Evolutionary conservation across 2,329 filamentous ascomycete genomes (phyloP).

Genomic region (Xylariaceae sp.): DNA sequence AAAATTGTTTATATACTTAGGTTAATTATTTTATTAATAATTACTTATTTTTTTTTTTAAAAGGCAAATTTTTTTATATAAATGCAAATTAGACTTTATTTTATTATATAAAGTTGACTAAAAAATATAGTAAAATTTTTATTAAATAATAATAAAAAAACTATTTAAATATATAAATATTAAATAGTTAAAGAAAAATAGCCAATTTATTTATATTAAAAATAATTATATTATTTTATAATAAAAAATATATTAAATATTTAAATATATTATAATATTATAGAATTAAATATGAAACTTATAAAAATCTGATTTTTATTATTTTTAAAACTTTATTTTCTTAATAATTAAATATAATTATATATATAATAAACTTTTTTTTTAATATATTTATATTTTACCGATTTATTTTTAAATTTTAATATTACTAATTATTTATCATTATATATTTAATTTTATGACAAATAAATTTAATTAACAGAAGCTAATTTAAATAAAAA

Average conservation of each 20-base stretch:
- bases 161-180: not conserved
- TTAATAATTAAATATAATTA: too few species aligned
- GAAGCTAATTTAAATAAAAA: too few species aligned
- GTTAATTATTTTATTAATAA: not conserved
- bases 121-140: not conserved
- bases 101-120: not conserved
- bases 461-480: too few species aligned
- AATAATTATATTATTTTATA: slow-evolving; percentile 2
- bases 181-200: slow-evolving; percentile 3
- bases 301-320: too few species aligned
- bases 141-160: slow-evolving; percentile 1
- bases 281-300: too few species aligned
- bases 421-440: too few species aligned
- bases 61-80: not conserved
- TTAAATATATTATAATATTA: slow-evolving; percentile 1
- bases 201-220: slow-evolving; percentile 1
- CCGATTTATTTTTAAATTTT: too few species aligned
- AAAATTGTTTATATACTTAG: not conserved
- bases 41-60: not conserved
- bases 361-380: too few species aligned
- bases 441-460: too few species aligned
- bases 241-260: slow-evolving; percentile 1
- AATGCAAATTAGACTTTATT: not conserved
- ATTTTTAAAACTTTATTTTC: too few species aligned
- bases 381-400: too few species aligned